These are phyloP conservation scores for Panaeolus cyanescens DNA, from an alignment of 768 basidiomycete species.

Conservation along the genomic window DNA sequence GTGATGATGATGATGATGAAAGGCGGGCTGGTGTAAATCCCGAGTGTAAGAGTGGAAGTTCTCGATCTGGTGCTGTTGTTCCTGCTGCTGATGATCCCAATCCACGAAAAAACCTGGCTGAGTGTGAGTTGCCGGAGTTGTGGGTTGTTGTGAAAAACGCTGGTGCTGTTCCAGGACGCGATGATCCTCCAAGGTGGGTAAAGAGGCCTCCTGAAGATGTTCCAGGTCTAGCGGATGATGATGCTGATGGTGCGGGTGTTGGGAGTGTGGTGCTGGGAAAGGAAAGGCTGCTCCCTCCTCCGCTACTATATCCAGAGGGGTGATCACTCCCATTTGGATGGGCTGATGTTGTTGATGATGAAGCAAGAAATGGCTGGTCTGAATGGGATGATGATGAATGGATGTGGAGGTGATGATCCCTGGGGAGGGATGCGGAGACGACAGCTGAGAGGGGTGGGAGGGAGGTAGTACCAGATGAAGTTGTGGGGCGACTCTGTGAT, in stretches of 20 bases:
- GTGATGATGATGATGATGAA: background rate
- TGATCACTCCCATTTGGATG: slow-evolving; percentile 27
- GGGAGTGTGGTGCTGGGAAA: slow-evolving; percentile 52
- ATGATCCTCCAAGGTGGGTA: background rate
- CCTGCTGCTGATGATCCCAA: slow-evolving; percentile 38
- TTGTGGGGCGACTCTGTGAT: slow-evolving; percentile 42
- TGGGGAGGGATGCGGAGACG: slow-evolving; percentile 69
- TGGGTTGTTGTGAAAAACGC: background rate
- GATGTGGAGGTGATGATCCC: slow-evolving; percentile 7
- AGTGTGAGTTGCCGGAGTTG: too few species aligned
- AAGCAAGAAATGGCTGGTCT: slow-evolving; percentile 21
- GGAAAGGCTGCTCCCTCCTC: slow-evolving; percentile 20
- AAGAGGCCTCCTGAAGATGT: background rate
- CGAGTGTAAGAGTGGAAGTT: slow-evolving; percentile 29
- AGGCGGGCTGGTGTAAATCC: slow-evolving; percentile 31
- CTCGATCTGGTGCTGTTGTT: slow-evolving; percentile 19
- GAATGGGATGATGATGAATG: slow-evolving; percentile 7
- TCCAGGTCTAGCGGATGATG: slow-evolving; percentile 41
- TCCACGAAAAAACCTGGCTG: slow-evolving; percentile 50
- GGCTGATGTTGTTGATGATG: slow-evolving; percentile 36
- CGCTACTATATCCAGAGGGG: background rate
- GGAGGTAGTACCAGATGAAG: slow-evolving; percentile 49
- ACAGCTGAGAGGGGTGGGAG: slow-evolving; percentile 77
- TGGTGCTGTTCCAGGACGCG: background rate
- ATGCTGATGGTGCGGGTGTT: slow-evolving; percentile 69